A percentile compares a stretch with the other conserved stretches of the same genome.
These are phyloP conservation scores for Globisporangium alternatum DNA, from an alignment of 352 stramenopile genomes.

Conservation along the genomic window DNA sequence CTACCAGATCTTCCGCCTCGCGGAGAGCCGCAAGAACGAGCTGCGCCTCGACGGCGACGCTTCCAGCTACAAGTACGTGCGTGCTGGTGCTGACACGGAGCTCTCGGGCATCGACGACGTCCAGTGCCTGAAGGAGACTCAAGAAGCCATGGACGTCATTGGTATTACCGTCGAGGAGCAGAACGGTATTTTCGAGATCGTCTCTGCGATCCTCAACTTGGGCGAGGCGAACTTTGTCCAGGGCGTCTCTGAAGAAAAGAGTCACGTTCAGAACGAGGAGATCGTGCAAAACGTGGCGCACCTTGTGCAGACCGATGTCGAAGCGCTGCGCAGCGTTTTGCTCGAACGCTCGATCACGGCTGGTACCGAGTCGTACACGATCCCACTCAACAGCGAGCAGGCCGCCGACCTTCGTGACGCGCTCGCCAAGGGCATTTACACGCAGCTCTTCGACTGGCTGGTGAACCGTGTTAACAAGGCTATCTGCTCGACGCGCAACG, in stretches of 20 bases:
- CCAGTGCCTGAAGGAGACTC: constrained; percentile 77
- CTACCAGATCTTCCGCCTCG: constrained; percentile 91
- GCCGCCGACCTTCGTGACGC: constrained; percentile 91
- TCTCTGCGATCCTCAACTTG: constrained; percentile 96
- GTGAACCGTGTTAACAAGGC: constrained; percentile 85
- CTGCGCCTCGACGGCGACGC: constrained; percentile 61
- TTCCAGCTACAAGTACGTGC: constrained; percentile 79
- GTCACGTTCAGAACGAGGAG: constrained; percentile 51
- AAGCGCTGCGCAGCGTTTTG: constrained; percentile 84
- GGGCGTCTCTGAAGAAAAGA: constrained; percentile 48
- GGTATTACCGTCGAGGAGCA: constrained; percentile 87
- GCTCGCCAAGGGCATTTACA: constrained; percentile 96
- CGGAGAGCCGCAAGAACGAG: constrained; percentile 36
- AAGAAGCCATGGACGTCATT: constrained; percentile 88
- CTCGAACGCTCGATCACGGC: constrained; percentile 91
- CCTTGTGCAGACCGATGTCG: constrained; percentile 54
- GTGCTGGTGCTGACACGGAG: constrained; percentile 45
- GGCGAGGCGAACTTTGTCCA: constrained; percentile 93
- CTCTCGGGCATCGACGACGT: constrained; percentile 67
- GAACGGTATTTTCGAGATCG: constrained; percentile 92
- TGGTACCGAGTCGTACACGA: constrained; percentile 91
- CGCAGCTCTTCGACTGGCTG: constrained; percentile 95
- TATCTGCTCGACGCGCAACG: constrained; percentile 73
- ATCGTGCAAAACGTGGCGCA: constrained; percentile 57
- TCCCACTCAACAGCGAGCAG: constrained; percentile 86